These are phyloP conservation scores for Colletotrichum paranaense DNA, from an alignment of 2,329 filamentous ascomycete genomes.

Conservation along the genomic window DNA sequence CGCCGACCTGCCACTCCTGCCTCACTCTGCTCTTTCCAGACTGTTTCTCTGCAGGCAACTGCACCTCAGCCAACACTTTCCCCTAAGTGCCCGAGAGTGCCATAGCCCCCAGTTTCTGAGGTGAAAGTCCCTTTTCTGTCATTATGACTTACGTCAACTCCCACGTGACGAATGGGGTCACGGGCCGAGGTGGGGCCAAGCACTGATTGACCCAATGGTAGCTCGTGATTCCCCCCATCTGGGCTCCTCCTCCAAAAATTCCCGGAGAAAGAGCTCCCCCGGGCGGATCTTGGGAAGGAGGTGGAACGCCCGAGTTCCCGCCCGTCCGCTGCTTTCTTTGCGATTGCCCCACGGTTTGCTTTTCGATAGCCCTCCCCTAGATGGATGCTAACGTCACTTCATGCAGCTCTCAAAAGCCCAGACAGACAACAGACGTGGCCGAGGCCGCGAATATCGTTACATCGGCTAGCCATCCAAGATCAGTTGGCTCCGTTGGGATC, in stretches of 20 bases:
- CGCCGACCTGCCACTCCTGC: neutral
- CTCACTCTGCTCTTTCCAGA: neutral
- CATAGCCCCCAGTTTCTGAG: no score
- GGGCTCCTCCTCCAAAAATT: neutral
- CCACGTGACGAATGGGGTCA: constrained; percentile 24
- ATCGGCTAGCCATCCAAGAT: neutral
- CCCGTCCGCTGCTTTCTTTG: neutral
- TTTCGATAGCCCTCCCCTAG: no score
- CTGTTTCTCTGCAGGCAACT: neutral
- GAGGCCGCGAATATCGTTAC: neutral
- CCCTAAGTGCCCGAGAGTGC: no score
- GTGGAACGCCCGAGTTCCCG: neutral
- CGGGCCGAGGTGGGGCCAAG: neutral
- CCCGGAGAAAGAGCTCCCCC: constrained; percentile 17
- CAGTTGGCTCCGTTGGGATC: neutral
- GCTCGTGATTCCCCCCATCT: neutral
- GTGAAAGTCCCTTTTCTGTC: no score
- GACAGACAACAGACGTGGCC: neutral
- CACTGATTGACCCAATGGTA: neutral
- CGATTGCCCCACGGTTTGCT: constrained; percentile 14
- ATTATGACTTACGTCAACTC: constrained; percentile 24
- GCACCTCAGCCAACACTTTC: constrained; percentile 13
- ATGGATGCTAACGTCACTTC: neutral
- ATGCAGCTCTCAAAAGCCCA: neutral
- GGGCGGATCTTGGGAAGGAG: constrained; percentile 5